Percentiles rank a stretch among this genome's conserved stretches.
Conservation (phyloP, 306 rosid genomes). For the Elaeagnus macrophylla region DNA sequence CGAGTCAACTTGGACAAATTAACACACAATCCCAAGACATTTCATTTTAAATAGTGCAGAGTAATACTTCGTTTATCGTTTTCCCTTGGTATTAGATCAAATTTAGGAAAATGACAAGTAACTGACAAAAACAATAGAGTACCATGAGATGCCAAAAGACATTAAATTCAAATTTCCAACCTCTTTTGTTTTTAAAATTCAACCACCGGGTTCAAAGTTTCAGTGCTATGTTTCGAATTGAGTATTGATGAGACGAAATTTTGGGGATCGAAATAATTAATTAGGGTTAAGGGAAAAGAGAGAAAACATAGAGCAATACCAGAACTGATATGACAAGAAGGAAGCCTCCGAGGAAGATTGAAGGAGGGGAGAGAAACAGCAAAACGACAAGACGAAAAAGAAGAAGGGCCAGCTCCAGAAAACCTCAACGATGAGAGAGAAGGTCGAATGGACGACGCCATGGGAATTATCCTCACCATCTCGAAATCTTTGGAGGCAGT, state of each 20-base stretch:
- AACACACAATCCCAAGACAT: no score
- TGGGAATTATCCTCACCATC: constrained; percentile 60
- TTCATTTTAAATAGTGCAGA: no score
- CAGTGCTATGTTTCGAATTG: neutral
- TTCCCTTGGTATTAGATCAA: no score
- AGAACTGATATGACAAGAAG: constrained; percentile 31
- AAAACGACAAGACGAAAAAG: constrained; percentile 24
- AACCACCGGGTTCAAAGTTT: no score
- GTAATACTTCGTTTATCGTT: no score
- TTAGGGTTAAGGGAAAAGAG: neutral
- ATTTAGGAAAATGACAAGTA: no score
- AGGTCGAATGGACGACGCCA: constrained; percentile 73
- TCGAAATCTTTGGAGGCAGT: neutral
- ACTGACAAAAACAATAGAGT: no score
- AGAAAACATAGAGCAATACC: constrained; percentile 22
- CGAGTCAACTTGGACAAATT: no score
- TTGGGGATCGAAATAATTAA: constrained; percentile 10
- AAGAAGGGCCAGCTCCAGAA: constrained; percentile 5
- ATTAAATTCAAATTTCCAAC: no score
- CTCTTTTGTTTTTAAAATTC: no score
- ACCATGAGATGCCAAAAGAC: no score
- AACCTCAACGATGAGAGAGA: constrained; percentile 53
- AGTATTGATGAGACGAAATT: neutral
- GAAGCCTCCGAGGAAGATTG: constrained; percentile 36
- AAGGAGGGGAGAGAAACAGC: constrained; percentile 33